Conservation (phyloP, 192 early-diverging fungal genomes). For the Dimargaris verticillata region DNA sequence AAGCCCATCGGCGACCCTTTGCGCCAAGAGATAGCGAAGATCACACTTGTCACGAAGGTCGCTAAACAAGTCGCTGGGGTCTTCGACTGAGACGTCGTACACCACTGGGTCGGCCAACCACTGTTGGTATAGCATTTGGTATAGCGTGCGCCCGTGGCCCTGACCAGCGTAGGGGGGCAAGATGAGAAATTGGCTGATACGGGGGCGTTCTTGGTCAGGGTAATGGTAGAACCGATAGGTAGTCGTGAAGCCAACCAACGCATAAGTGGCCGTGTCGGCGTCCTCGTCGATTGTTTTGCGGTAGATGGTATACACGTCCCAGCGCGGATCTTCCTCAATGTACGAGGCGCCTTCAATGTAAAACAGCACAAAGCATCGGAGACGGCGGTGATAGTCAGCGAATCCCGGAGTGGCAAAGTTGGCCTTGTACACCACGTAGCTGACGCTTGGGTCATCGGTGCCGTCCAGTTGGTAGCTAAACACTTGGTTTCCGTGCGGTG, state of each 20-base stretch:
- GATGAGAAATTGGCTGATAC: slow-evolving; percentile 92
- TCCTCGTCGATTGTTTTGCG: slow-evolving; percentile 29
- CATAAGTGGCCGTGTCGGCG: slow-evolving; percentile 30
- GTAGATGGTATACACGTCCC: slow-evolving; percentile 57
- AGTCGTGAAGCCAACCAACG: slow-evolving; percentile 69
- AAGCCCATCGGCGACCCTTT: slow-evolving; percentile 40
- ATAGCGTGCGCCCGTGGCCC: slow-evolving; percentile 67
- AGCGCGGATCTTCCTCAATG: slow-evolving; percentile 72
- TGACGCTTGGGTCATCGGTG: slow-evolving; percentile 34
- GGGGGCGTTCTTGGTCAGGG: slow-evolving; percentile 56
- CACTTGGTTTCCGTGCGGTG: slow-evolving; percentile 62
- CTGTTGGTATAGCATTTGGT: slow-evolving; percentile 36
- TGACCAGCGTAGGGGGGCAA: slow-evolving; percentile 72
- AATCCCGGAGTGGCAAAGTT: slow-evolving; percentile 50
- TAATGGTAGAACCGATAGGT: slow-evolving; percentile 76
- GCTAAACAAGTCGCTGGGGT: slow-evolving; percentile 78
- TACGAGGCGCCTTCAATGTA: slow-evolving; percentile 83
- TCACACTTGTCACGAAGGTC: slow-evolving; percentile 79
- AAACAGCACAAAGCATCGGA: slow-evolving; percentile 66
- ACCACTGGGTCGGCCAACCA: slow-evolving; percentile 12
- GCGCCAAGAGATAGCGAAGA: slow-evolving; percentile 38
- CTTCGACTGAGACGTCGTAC: slow-evolving; percentile 54
- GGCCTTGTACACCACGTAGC: slow-evolving; percentile 40
- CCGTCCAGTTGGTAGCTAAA: slow-evolving; percentile 42
- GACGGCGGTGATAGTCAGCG: slow-evolving; percentile 54